Base-by-base conservation (phyloP, 148 eudicot species). In the Rhododendron mucronatum region DNA sequence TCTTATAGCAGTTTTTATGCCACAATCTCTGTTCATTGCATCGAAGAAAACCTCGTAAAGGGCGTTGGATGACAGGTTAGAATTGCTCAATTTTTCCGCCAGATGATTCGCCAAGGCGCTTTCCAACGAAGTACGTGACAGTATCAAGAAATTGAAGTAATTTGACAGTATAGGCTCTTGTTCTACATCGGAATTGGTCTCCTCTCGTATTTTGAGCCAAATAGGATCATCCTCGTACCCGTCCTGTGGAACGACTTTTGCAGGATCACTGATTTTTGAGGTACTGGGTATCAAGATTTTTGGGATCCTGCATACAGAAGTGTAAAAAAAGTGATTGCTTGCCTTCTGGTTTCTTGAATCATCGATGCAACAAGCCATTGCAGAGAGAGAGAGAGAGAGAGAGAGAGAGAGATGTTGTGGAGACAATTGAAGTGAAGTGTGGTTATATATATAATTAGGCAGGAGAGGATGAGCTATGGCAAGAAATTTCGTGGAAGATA, bases 101-200 rank as follows among this genome's bases (percentile, higher is more conserved):
- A 92, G 80, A 10, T 89, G 88, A 57, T 84, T 83, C 0, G 93
- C 90, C 44, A 92, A 77, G 0, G 93, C 92, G 35, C 79, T 86
- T 39, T 91, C 93, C 8, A 92, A 86, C 7, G 92, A 87, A 3
- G 45, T 12, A 59, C 90, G 94, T 0, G 81, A 74, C 41, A 91
- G 28, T 69, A 92, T 87, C 12, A 89, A 61, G 26, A 84, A 82
- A 50, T 26, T 1, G 28, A 87, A 90, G 91, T 88, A 88, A 7
- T 73, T 44, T 3, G 87, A 61, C 23, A 92, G 82, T 39, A 90
- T 81, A 39, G 93, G 92, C 55, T 92, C 94, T 84, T 90, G 89
- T 37, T 65, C 37, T 7, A 61, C 45, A 78, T 87, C 85, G 5
- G 20, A 48, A 23, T 78, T 55, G 4, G 94, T 89, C 78, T 92